phyloP scores from a whole-genome alignment of 331 rosid species.

The Acacia pycnantha region DNA sequence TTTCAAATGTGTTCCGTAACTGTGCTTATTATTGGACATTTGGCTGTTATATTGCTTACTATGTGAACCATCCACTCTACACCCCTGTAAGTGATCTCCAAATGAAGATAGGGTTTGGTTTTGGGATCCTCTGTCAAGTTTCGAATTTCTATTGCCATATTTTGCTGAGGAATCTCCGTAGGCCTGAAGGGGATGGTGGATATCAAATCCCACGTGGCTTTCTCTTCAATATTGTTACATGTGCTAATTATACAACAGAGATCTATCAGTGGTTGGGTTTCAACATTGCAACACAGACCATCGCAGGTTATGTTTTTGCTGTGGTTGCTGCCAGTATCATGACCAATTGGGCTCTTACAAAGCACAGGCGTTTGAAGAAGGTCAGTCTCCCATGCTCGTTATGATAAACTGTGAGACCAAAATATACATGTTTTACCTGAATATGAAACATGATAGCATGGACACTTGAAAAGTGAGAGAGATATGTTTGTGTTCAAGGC shows the following conservation, averaged over 20 bases:
- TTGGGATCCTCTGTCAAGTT: conserved; percentile 77
- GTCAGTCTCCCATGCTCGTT: conserved; percentile 36
- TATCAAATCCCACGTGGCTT: conserved; percentile 93
- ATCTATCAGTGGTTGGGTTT: conserved; percentile 99
- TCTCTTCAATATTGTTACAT: conserved; percentile 89
- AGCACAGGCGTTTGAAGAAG: conserved; percentile 96
- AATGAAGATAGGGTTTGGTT: conserved; percentile 88
- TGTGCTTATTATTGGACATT: conserved; percentile 96
- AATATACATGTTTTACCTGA: neutral
- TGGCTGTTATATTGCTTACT: conserved; percentile 79
- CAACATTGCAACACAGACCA: conserved; percentile 90
- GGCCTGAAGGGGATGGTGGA: conserved; percentile 82
- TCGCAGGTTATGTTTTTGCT: conserved; percentile 78
- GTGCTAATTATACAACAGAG: conserved; percentile 97
- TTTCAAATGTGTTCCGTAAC: conserved; percentile 87
- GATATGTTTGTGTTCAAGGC: neutral
- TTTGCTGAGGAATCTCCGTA: conserved; percentile 72
- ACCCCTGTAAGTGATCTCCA: conserved; percentile 84
- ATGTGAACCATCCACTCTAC: conserved; percentile 85
- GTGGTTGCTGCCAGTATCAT: conserved; percentile 83
- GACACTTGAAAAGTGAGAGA: neutral
- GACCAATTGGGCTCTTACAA: conserved; percentile 97
- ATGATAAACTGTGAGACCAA: neutral
- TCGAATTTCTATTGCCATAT: conserved; percentile 82
- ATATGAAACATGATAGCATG: neutral